phyloP scores from a whole-genome alignment of 768 basidiomycete species.

The Candolleomyces efflorescens region DNA sequence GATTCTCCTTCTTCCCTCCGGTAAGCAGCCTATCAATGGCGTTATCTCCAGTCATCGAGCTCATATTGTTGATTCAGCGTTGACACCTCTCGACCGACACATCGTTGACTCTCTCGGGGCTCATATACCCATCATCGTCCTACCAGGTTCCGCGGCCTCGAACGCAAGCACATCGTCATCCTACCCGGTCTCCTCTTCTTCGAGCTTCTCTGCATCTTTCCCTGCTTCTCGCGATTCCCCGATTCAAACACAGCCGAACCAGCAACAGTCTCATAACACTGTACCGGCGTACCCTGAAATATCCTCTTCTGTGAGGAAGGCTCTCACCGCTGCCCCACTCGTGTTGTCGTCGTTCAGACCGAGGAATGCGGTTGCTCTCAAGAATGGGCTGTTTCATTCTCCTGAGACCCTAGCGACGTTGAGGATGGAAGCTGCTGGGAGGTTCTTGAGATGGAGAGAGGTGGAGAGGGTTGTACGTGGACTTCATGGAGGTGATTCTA shows the following conservation, averaged over 20 bases:
- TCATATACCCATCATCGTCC: constrained; percentile 54
- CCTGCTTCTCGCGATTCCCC: background rate
- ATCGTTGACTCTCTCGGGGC: constrained; percentile 47
- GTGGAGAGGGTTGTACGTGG: constrained; percentile 45
- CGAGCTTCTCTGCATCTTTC: background rate
- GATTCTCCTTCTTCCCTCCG: constrained; percentile 45
- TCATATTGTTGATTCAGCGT: constrained; percentile 18
- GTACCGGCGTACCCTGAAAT: no score
- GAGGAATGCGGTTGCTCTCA: constrained; percentile 44
- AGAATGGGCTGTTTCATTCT: constrained; percentile 57
- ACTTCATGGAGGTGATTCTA: constrained; percentile 7
- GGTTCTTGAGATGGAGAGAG: constrained; percentile 71
- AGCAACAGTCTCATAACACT: no score
- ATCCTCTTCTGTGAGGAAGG: background rate
- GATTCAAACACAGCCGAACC: constrained; percentile 3
- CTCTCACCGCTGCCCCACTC: constrained; percentile 2
- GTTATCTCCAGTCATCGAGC: background rate
- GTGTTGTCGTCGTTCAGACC: constrained; percentile 56
- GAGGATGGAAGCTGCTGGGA: constrained; percentile 61
- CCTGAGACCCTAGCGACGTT: constrained; percentile 56
- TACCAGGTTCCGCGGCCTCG: constrained; percentile 26
- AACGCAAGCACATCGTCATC: background rate
- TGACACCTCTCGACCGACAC: constrained; percentile 35
- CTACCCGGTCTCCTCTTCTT: background rate
- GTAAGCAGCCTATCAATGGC: constrained; percentile 26